Percentiles rank a stretch among this genome's conserved stretches.
These are phyloP conservation scores for Termitomyces sp. DNA, from an alignment of 768 basidiomycete genomes.

Conservation along the genomic window DNA sequence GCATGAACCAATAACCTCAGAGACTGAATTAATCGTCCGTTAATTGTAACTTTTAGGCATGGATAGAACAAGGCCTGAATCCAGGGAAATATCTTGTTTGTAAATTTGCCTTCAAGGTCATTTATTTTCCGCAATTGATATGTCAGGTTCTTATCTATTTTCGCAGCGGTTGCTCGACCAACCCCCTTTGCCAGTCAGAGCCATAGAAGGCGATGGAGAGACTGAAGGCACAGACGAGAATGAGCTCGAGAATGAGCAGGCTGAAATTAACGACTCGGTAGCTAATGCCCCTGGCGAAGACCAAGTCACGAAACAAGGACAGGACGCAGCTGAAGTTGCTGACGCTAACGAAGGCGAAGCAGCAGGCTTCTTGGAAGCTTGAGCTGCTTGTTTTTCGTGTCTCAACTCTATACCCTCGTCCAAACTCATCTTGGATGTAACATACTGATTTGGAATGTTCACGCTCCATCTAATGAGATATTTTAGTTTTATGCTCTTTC, in stretches of 20 bases:
- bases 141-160: background rate
- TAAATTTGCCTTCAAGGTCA: constrained; percentile 80
- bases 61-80: constrained; percentile 73
- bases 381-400: background rate
- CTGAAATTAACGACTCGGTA: background rate
- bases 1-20: constrained; percentile 30
- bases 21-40: background rate
- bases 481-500: too few relatives aligned
- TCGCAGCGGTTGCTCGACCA: constrained; percentile 55
- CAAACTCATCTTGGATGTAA: background rate
- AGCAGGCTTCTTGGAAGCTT: background rate
- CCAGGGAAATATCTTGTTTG: constrained; percentile 74
- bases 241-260: background rate
- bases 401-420: background rate
- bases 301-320: background rate
- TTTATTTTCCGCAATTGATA: background rate
- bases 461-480: too few relatives aligned
- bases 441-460: background rate
- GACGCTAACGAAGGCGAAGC: background rate
- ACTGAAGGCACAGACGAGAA: constrained; percentile 14
- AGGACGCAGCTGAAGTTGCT: background rate
- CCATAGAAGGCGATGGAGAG: constrained; percentile 17
- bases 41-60: constrained; percentile 44
- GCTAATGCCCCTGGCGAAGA: background rate
- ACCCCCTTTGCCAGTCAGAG: constrained; percentile 43